These are phyloP conservation scores for Pseudonitzschia delicatissima DNA, from an alignment of 108 stramenopile species.

Conservation along the genomic window DNA sequence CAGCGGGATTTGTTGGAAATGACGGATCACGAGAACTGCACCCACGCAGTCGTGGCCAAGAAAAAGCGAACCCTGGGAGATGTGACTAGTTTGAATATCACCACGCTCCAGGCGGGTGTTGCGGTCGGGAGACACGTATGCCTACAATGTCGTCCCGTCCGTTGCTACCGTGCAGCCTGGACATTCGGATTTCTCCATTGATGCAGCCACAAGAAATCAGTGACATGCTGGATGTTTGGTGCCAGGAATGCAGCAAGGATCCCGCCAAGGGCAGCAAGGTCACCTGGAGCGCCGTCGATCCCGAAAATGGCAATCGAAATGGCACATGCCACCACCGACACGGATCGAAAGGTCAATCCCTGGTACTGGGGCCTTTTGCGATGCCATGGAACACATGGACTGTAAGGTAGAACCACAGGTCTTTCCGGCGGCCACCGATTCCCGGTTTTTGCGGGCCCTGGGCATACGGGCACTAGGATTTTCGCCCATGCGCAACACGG, in stretches of 20 bases:
- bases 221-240: conserved; percentile 88
- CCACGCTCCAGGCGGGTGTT: conserved; percentile 90
- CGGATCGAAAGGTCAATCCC: conserved; percentile 78
- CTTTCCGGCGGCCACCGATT: conserved; percentile 98
- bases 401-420: conserved; percentile 74
- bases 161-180: conserved; percentile 84
- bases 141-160: conserved; percentile 89
- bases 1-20: conserved; percentile 76
- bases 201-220: conserved; percentile 78
- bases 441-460: conserved; percentile 83
- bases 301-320: conserved; percentile 28
- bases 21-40: conserved; percentile 63
- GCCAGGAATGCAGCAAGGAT: conserved; percentile 66
- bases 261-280: conserved; percentile 47
- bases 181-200: conserved; percentile 92
- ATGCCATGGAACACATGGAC: conserved; percentile 61
- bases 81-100: conserved; percentile 94
- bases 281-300: conserved; percentile 70
- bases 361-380: conserved; percentile 88
- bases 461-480: conserved; percentile 94
- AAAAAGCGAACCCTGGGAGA: conserved; percentile 85
- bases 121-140: conserved; percentile 68
- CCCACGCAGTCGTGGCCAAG: conserved; percentile 70
- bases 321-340: conserved; percentile 57
- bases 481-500: conserved; percentile 90